Conservation (phyloP, 2,329 filamentous ascomycete genomes). For the Neophaeococcomyces mojaviensis region DNA sequence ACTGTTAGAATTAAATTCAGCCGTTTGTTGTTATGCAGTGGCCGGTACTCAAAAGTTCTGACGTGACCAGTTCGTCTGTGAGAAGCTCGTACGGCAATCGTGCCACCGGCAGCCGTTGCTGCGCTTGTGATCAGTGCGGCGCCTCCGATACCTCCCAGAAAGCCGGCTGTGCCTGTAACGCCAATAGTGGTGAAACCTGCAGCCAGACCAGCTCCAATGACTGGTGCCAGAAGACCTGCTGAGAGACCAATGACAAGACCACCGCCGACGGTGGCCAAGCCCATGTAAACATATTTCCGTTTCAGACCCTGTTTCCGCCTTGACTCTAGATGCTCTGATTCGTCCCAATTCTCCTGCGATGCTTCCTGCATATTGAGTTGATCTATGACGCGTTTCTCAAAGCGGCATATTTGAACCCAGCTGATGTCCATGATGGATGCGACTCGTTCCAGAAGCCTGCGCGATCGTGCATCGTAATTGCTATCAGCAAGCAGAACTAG, state of each 20-base stretch:
- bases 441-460: constrained; percentile 74
- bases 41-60: constrained; percentile 92
- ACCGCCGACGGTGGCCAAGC: constrained; percentile 88
- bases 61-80: constrained; percentile 82
- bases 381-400: constrained; percentile 95
- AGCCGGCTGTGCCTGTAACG: constrained; percentile 77
- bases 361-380: constrained; percentile 97
- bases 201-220: constrained; percentile 88
- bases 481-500: constrained; percentile 94
- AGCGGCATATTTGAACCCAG: constrained; percentile 90
- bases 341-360: constrained; percentile 95
- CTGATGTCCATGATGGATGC: constrained; percentile 71
- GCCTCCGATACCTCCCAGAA: constrained; percentile 84
- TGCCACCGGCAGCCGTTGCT: constrained; percentile 75
- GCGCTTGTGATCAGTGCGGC: constrained; percentile 89
- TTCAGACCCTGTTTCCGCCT: constrained; percentile 75
- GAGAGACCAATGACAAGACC: constrained; percentile 92
- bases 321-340: constrained; percentile 84
- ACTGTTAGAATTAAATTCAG: constrained; percentile 93
- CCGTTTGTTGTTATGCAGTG: constrained; percentile 94
- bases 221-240: constrained; percentile 80
- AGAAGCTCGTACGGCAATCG: constrained; percentile 81
- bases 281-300: constrained; percentile 87
- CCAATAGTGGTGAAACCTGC: constrained; percentile 94
- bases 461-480: constrained; percentile 81